Evolutionary conservation across 257 asterid genomes (phyloP).

Genomic region (Eustoma russellianum): DNA sequence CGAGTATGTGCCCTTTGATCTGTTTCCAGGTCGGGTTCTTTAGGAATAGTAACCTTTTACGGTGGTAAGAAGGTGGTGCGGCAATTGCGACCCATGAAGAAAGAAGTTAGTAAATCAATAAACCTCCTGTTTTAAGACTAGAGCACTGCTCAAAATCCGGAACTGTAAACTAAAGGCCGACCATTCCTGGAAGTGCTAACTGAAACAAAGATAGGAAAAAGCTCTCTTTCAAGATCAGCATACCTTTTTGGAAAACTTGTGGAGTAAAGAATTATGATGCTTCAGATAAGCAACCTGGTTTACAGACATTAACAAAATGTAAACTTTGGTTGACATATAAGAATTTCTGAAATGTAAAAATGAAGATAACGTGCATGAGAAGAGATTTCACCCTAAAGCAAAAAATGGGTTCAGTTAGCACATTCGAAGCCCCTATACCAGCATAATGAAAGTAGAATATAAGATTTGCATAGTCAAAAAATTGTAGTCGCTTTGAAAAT

Average conservation of each 20-base stretch:
- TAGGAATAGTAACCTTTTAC: constrained; percentile 61
- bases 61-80: too few relatives aligned
- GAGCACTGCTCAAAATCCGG: background rate
- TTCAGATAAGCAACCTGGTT: constrained; percentile 58
- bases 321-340: background rate
- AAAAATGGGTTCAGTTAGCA: too few relatives aligned
- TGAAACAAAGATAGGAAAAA: too few relatives aligned
- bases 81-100: constrained; percentile 7
- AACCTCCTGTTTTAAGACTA: background rate
- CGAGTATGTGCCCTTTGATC: constrained; percentile 67
- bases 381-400: too few relatives aligned
- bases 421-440: too few relatives aligned
- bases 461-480: too few relatives aligned
- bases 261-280: constrained; percentile 49
- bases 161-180: background rate
- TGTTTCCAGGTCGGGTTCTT: constrained; percentile 70
- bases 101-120: background rate
- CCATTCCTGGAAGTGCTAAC: background rate
- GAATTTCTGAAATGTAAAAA: background rate
- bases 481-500: too few relatives aligned
- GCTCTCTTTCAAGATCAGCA: background rate
- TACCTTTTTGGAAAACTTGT: constrained; percentile 67
- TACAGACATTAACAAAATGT: background rate
- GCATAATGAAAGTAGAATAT: too few relatives aligned
- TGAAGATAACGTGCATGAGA: background rate